Conservation (phyloP, 23 red algal genomes). For the Pyropia haitanensis region DNA sequence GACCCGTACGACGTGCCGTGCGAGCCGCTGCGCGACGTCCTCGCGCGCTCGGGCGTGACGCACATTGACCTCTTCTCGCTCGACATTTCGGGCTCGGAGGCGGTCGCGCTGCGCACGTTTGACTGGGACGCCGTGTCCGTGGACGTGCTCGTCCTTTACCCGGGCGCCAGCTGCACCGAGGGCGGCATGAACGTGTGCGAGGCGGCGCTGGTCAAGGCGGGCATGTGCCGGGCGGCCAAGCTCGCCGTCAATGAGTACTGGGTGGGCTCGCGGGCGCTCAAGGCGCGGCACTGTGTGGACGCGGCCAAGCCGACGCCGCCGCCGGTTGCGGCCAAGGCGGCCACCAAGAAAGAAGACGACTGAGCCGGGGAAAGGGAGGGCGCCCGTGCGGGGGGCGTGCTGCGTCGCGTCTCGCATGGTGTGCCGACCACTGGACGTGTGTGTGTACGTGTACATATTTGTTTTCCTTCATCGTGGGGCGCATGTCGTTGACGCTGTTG, state of each 20-base stretch:
- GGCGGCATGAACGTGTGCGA: conserved; percentile 6
- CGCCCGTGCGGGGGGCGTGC: no score
- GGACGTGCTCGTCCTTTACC: conserved; percentile 16
- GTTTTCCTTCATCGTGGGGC: no score
- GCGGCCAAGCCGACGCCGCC: no score
- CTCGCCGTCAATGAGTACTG: conserved; percentile 30
- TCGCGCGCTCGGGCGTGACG: not conserved
- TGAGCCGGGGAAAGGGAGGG: no score
- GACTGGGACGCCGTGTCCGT: conserved; percentile 8
- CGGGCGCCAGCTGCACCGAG: conserved; percentile 1
- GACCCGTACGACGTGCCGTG: conserved; percentile 17
- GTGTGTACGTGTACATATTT: no score
- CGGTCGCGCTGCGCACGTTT: conserved; percentile 4
- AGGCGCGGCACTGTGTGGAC: conserved; percentile 6
- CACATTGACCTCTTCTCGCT: conserved; percentile 17
- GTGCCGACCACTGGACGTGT: no score
- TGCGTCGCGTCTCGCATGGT: no score
- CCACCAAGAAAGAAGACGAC: no score
- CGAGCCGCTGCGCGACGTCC: not conserved
- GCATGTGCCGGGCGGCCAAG: conserved; percentile 23
- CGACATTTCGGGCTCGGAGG: conserved; percentile 20
- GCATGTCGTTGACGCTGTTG: no score
- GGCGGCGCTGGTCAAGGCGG: conserved; percentile 3
- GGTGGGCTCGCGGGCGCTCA: conserved; percentile 1
- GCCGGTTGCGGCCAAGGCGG: no score